Evolutionary conservation across 352 stramenopile genomes (phyloP).

Genomic region (Phytopythium montanum): DNA sequence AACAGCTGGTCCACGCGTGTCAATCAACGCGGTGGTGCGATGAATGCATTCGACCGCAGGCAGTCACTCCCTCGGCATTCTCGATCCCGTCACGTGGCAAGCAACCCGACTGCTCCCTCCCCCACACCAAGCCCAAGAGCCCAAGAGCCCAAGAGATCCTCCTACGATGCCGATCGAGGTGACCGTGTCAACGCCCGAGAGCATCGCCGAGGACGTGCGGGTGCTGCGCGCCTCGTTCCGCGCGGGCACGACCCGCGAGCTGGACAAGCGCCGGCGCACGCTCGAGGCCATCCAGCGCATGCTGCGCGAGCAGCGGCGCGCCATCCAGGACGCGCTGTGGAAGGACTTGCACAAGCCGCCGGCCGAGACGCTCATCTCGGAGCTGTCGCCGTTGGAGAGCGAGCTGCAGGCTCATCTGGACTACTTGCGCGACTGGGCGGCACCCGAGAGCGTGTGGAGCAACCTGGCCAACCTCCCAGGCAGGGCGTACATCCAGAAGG

Average conservation of each 20-base stretch:
- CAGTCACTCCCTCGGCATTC: no score
- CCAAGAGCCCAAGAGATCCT: no score
- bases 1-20: neutral
- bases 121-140: no score
- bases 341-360: conserved; percentile 67
- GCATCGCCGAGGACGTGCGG: conserved; percentile 40
- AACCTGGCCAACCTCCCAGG: conserved; percentile 52
- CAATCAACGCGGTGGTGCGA: neutral
- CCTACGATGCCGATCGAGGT: conserved; percentile 6
- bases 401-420: conserved; percentile 73
- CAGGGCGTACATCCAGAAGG: conserved; percentile 43
- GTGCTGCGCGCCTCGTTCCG: conserved; percentile 49
- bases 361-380: conserved; percentile 56
- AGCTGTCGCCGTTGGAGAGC: conserved; percentile 38
- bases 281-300: conserved; percentile 43
- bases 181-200: conserved; percentile 16
- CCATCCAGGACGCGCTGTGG: conserved; percentile 48
- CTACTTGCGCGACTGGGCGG: conserved; percentile 52
- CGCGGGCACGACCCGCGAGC: conserved; percentile 38
- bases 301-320: conserved; percentile 39
- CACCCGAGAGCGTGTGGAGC: conserved; percentile 46
- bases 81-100: neutral
- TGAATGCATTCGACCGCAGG: no score
- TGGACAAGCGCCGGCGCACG: conserved; percentile 32
- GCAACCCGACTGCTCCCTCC: no score